Conservation (phyloP, 2,329 filamentous ascomycete genomes). For the Neurospora sp. region DNA sequence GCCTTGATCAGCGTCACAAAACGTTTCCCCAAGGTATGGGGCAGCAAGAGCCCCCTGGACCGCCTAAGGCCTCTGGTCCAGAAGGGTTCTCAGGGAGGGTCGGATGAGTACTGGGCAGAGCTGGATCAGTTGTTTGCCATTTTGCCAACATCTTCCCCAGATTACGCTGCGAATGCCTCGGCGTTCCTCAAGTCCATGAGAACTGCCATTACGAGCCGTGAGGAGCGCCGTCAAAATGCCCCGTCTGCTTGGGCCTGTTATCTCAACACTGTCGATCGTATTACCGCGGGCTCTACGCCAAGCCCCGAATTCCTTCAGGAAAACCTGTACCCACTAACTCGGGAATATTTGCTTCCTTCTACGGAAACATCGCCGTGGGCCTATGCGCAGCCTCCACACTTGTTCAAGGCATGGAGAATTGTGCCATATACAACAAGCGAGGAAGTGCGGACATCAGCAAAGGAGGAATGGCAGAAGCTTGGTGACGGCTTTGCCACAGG, state of each 20-base stretch:
- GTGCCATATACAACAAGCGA: slow-evolving; percentile 30
- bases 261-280: slow-evolving; percentile 48
- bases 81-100: slow-evolving; percentile 73
- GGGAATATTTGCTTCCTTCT: slow-evolving; percentile 41
- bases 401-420: slow-evolving; percentile 38
- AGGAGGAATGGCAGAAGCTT: slow-evolving; percentile 52
- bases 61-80: slow-evolving; percentile 64
- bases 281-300: slow-evolving; percentile 36
- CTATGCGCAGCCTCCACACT: slow-evolving; percentile 24
- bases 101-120: slow-evolving; percentile 61
- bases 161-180: not conserved
- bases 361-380: slow-evolving; percentile 30
- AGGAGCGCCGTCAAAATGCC: slow-evolving; percentile 62
- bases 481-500: slow-evolving; percentile 50
- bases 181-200: slow-evolving; percentile 56
- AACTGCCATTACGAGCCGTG: slow-evolving; percentile 59
- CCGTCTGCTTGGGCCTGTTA: slow-evolving; percentile 67
- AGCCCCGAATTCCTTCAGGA: slow-evolving; percentile 34
- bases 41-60: slow-evolving; percentile 45
- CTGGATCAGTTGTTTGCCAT: slow-evolving; percentile 53
- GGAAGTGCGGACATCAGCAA: slow-evolving; percentile 37
- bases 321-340: slow-evolving; percentile 43
- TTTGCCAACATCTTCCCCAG: slow-evolving; percentile 38
- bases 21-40: slow-evolving; percentile 63
- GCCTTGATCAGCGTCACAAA: slow-evolving; percentile 57